A percentile compares a stretch with the other conserved stretches of the same genome.
Conservation (phyloP, 805 yeast genomes). For the Kurtzmaniella cleridarum region DNA sequence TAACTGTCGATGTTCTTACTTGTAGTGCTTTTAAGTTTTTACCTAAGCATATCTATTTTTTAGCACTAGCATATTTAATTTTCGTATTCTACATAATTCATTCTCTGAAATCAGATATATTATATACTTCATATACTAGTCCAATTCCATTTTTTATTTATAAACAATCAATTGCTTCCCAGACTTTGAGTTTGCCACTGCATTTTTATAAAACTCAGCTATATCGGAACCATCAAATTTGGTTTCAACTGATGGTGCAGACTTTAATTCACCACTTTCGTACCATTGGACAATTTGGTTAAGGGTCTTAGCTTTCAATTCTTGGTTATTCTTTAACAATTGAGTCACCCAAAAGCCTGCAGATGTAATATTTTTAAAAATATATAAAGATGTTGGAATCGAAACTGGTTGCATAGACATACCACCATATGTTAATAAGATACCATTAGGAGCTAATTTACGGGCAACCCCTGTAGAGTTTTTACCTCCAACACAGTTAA, state of each 20-base stretch:
- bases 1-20: no score
- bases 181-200: conserved; percentile 25
- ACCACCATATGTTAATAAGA: conserved; percentile 90
- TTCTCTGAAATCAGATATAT: no score
- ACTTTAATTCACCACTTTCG: conserved; percentile 32
- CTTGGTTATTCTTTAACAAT: conserved; percentile 29
- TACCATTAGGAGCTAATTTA: conserved; percentile 69
- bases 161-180: conserved; percentile 36
- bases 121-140: no score
- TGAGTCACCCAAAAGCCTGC: conserved; percentile 92
- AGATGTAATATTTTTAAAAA: conserved; percentile 81
- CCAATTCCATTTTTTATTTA: conserved; percentile 1
- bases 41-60: no score
- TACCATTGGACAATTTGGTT: conserved; percentile 36
- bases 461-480: conserved; percentile 78
- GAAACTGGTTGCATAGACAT: conserved; percentile 95
- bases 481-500: conserved; percentile 93
- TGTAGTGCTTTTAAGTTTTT: no score
- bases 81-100: no score
- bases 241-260: conserved; percentile 31
- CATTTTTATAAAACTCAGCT: conserved; percentile 24
- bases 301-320: conserved; percentile 32
- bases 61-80: no score
- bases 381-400: conserved; percentile 83
- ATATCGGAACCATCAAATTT: conserved; percentile 18